Base-by-base conservation (phyloP, 192 early-diverging fungal species). In the Rhizophagus sp. region DNA sequence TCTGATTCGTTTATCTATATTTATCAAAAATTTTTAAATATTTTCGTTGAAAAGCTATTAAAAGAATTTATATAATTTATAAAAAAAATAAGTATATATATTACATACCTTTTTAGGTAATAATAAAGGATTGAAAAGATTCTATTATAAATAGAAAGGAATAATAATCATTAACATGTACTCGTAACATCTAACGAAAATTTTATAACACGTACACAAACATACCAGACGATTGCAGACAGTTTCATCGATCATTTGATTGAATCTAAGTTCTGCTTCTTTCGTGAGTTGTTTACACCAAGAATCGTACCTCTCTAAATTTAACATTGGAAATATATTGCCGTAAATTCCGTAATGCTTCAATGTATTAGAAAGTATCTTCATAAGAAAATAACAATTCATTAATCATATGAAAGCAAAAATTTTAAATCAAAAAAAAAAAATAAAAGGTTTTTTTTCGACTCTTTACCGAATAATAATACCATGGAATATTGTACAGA, bases 401-500 rank as follows among this genome's bases (percentile, higher is more conserved):
- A 57, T 57, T 57, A 17, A 57, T 19, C 1, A 57, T 57, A 22
- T 19, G 17, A 5, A 57, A 22, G 3, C 10, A 57, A 57, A 4
- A 19, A 12, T 57, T 19, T 57, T 57, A 4, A 15, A 30, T 30
- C 4, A n/a, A 13, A 7, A 36, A 41, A 36, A n/a, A 41, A 41
- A 69, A 9, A 69, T 15, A n/a, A 36, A 30, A 30, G 34, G 34
- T 4, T 36, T 36, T 36, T 41, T 69, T 47, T 47, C 44, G 44
- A 47, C 4, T 39, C 3, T 52, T 41, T 73, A 73, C 71, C 71
- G 44, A 44, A 25, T 39, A 50, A 73, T 73, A 73, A 17, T 73
- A 73, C 71, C 71, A 73, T 22, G 71, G 71, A 13, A 73, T 39
- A 73, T 50, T 73, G 24, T 73, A 4, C 11, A 30, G 25, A 50